These are phyloP conservation scores for Eucalyptus regnans DNA, from an alignment of 345 rosid genomes.

Conservation along the genomic window DNA sequence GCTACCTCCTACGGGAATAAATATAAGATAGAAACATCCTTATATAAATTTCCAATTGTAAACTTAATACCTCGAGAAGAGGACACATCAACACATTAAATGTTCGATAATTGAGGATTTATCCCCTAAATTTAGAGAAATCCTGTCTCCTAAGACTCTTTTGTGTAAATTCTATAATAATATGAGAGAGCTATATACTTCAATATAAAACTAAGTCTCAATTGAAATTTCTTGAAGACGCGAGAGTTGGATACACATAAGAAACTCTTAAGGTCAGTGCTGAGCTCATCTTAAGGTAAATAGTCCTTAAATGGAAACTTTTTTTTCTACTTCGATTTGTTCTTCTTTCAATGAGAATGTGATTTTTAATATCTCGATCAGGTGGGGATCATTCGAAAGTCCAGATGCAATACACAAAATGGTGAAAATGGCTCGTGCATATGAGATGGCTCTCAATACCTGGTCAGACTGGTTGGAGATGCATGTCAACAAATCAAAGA, in stretches of 20 bases:
- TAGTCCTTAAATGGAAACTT: neutral
- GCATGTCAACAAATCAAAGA: constrained; percentile 43
- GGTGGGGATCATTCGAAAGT: neutral
- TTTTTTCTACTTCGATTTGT: neutral
- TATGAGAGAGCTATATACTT: neutral
- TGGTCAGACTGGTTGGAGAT: constrained; percentile 78
- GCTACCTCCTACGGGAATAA: no score
- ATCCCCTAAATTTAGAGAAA: neutral
- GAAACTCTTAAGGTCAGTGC: neutral
- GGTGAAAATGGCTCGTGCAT: constrained; percentile 57
- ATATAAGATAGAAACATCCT: no score
- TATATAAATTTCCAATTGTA: neutral
- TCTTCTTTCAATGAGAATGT: neutral
- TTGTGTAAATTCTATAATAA: neutral
- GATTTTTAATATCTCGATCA: neutral
- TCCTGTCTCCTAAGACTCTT: neutral
- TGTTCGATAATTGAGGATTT: neutral
- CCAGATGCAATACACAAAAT: constrained; percentile 26
- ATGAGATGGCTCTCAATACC: constrained; percentile 70
- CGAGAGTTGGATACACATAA: neutral
- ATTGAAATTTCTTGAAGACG: neutral
- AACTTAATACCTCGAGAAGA: neutral
- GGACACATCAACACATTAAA: neutral
- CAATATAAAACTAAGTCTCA: neutral
- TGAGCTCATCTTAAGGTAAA: neutral